These are phyloP conservation scores for Aspergillus affinis DNA, from an alignment of 495 filamentous ascomycete species.

Conservation along the genomic window DNA sequence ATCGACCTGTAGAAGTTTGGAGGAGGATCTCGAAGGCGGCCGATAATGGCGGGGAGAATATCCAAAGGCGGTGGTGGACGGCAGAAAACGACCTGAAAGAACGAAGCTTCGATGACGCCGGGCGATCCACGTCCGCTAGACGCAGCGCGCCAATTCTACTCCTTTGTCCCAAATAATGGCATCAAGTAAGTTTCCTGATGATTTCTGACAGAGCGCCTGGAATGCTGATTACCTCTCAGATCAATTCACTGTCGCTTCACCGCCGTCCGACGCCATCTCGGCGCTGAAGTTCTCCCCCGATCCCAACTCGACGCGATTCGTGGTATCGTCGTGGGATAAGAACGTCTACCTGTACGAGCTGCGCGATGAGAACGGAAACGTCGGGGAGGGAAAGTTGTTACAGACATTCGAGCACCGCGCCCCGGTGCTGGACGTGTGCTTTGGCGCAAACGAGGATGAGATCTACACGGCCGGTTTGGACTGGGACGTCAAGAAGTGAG, in stretches of 20 bases:
- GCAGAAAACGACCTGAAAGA: slow-evolving; percentile 35
- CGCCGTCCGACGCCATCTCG: slow-evolving; percentile 88
- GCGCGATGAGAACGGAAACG: slow-evolving; percentile 54
- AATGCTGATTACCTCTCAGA: slow-evolving; percentile 31
- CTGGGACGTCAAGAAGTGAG: slow-evolving; percentile 74
- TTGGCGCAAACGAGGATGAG: slow-evolving; percentile 73
- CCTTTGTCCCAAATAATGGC: slow-evolving; percentile 30
- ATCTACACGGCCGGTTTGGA: slow-evolving; percentile 86
- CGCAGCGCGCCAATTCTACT: background rate
- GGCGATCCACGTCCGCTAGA: slow-evolving; percentile 21
- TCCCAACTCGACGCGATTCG: slow-evolving; percentile 61
- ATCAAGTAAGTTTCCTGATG: slow-evolving; percentile 31
- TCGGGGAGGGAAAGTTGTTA: slow-evolving; percentile 60
- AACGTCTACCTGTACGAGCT: slow-evolving; percentile 88
- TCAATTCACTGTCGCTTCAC: slow-evolving; percentile 50
- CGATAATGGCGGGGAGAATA: slow-evolving; percentile 35
- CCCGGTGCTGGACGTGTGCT: slow-evolving; percentile 89
- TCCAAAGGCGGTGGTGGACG: slow-evolving; percentile 35
- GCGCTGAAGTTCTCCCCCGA: slow-evolving; percentile 79
- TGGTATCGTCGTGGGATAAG: slow-evolving; percentile 94
- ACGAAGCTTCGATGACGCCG: slow-evolving; percentile 30
- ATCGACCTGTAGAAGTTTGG: background rate
- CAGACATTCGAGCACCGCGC: slow-evolving; percentile 77
- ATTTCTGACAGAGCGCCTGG: background rate
- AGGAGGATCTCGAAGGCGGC: slow-evolving; percentile 13